Percentiles rank a stretch among this genome's conserved stretches.
phyloP scores from a whole-genome alignment of 306 rosid genomes.

The Mucuna pruriens region DNA sequence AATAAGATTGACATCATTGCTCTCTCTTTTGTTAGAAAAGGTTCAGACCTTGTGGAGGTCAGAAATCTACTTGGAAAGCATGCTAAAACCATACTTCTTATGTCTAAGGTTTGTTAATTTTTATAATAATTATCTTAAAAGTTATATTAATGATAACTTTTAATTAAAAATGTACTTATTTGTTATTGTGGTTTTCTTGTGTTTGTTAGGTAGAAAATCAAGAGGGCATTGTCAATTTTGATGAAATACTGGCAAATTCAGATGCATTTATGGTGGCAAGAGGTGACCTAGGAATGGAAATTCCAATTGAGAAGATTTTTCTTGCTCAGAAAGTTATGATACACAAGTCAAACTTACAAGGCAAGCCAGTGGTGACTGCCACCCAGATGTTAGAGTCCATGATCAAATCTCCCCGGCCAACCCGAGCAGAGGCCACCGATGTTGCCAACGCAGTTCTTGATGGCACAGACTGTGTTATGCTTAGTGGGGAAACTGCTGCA shows the following conservation, averaged over 20 bases:
- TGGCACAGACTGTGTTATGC: constrained; percentile 53
- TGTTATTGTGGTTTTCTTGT: not conserved
- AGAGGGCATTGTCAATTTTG: constrained; percentile 51
- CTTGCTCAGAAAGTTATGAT: constrained; percentile 55
- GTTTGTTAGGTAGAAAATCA: constrained; percentile 50
- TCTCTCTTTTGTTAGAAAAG: constrained; percentile 34
- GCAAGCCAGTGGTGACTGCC: constrained; percentile 52
- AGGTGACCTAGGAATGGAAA: constrained; percentile 60
- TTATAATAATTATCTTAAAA: no score
- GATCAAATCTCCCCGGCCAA: constrained; percentile 53
- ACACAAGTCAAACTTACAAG: constrained; percentile 45
- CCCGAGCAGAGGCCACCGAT: constrained; percentile 57
- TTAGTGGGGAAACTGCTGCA: constrained; percentile 50
- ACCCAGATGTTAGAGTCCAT: constrained; percentile 59
- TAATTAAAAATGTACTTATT: no score
- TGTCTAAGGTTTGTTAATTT: no score
- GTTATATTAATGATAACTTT: no score
- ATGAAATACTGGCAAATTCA: constrained; percentile 53
- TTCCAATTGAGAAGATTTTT: constrained; percentile 55
- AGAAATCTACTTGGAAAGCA: constrained; percentile 31
- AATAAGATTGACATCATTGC: constrained; percentile 41
- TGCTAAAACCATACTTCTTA: constrained; percentile 35
- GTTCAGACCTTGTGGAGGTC: constrained; percentile 29
- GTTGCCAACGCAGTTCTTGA: constrained; percentile 64
- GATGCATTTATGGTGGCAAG: constrained; percentile 61